These are phyloP conservation scores for Mycena citricolor DNA, from an alignment of 1,284 basidiomycete species.

Conservation along the genomic window DNA sequence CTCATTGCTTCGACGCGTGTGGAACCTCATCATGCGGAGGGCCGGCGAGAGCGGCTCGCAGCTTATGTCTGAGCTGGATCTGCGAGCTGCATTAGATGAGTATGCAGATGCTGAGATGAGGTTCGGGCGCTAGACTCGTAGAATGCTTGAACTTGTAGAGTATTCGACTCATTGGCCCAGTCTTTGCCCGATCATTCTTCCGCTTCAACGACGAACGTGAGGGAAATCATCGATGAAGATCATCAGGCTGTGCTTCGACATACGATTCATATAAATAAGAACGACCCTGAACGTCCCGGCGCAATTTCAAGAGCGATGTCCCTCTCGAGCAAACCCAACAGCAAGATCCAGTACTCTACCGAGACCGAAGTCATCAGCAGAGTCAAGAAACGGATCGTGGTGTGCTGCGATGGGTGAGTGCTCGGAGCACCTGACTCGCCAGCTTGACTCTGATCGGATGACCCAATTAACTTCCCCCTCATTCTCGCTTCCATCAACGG, in stretches of 20 bases:
- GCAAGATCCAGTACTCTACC: slow-evolving; percentile 16
- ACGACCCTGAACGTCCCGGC: no score
- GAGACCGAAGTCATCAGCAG: no score
- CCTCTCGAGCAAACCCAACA: no score
- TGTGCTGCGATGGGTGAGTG: slow-evolving; percentile 74
- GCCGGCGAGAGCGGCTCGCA: slow-evolving; percentile 3
- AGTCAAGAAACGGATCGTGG: slow-evolving; percentile 56
- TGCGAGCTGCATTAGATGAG: slow-evolving; percentile 67
- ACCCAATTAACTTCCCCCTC: neutral
- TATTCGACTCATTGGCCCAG: no score
- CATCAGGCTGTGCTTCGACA: neutral
- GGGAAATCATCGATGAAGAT: no score
- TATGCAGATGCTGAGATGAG: slow-evolving; percentile 72
- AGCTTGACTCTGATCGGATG: neutral
- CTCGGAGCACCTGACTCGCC: no score
- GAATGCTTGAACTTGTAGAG: slow-evolving; percentile 10
- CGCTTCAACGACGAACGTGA: no score
- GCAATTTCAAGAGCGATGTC: no score
- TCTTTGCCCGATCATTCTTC: neutral
- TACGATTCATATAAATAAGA: no score
- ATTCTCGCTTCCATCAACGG: neutral
- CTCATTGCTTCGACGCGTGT: slow-evolving; percentile 3
- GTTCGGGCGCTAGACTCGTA: slow-evolving; percentile 56
- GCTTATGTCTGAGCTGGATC: slow-evolving; percentile 50
- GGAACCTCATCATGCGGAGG: slow-evolving; percentile 10